A percentile compares a stretch with the other conserved stretches of the same genome.
Conservation (phyloP, 2,329 filamentous ascomycete species). For the Biscogniauxia mediterranea region DNA sequence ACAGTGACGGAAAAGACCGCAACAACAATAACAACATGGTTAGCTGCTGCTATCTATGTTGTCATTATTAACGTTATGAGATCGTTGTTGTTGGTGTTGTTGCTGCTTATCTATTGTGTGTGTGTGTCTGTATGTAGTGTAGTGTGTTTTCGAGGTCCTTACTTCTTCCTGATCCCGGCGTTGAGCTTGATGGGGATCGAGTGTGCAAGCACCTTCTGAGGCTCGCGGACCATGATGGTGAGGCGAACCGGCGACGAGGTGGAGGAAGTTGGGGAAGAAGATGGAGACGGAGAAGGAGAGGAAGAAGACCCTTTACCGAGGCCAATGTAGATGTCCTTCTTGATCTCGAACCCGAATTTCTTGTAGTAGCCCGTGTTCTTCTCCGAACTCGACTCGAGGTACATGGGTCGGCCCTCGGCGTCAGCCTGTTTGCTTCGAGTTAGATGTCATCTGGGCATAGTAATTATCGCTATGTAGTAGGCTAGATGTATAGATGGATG, state of each 20-base stretch:
- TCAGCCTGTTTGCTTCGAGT: slow-evolving; percentile 54
- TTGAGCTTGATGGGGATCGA: slow-evolving; percentile 37
- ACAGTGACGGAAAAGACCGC: too few relatives aligned
- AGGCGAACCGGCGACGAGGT: slow-evolving; percentile 61
- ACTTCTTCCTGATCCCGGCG: slow-evolving; percentile 27
- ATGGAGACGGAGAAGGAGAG: not conserved
- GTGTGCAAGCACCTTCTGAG: slow-evolving; percentile 39
- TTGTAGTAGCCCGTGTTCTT: slow-evolving; percentile 70
- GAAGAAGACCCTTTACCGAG: not conserved
- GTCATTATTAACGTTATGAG: too few relatives aligned
- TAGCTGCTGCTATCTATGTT: too few relatives aligned
- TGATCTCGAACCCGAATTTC: slow-evolving; percentile 70
- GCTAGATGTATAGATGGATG: too few relatives aligned
- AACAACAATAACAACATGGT: too few relatives aligned
- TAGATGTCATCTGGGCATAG: not conserved
- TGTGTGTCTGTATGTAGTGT: too few relatives aligned
- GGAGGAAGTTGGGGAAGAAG: not conserved
- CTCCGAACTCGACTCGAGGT: slow-evolving; percentile 73
- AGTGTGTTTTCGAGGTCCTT: not conserved
- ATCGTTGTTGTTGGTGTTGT: too few relatives aligned
- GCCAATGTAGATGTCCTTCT: slow-evolving; percentile 52
- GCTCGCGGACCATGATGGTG: slow-evolving; percentile 82
- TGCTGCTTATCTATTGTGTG: too few relatives aligned
- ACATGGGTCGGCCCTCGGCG: slow-evolving; percentile 63
- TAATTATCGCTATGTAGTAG: too few relatives aligned